phyloP scores from a whole-genome alignment of 1,284 basidiomycete species.

The Wolfiporia cocos region DNA sequence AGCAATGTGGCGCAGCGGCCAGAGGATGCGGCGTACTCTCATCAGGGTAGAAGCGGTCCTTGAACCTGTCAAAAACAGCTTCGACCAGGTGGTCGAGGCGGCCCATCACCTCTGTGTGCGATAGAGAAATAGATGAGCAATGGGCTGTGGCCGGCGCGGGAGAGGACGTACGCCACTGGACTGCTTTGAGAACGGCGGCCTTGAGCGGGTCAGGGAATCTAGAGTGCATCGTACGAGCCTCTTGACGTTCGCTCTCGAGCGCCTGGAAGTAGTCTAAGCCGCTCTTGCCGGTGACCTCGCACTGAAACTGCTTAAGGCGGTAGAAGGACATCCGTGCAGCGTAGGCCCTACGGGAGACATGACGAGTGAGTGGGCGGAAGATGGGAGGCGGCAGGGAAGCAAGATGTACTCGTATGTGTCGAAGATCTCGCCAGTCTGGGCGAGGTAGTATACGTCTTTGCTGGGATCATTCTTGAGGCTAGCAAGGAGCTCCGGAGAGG shows the following conservation, averaged over 20 bases:
- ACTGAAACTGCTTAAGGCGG: slow-evolving; percentile 88
- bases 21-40: slow-evolving; percentile 63
- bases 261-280: slow-evolving; percentile 94
- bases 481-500: slow-evolving; percentile 61
- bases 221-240: slow-evolving; percentile 83
- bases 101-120: slow-evolving; percentile 80
- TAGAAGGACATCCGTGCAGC: slow-evolving; percentile 91
- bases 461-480: slow-evolving; percentile 55
- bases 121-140: slow-evolving; percentile 12
- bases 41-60: slow-evolving; percentile 87
- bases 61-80: slow-evolving; percentile 91
- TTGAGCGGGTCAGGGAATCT: slow-evolving; percentile 93
- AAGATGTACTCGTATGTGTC: slow-evolving; percentile 83
- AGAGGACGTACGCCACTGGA: slow-evolving; percentile 87
- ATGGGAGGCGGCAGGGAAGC: slow-evolving; percentile 19
- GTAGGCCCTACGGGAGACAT: slow-evolving; percentile 61
- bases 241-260: slow-evolving; percentile 83
- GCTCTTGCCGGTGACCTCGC: slow-evolving; percentile 92
- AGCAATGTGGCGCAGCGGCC: not conserved
- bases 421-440: slow-evolving; percentile 93
- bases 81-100: slow-evolving; percentile 94
- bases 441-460: slow-evolving; percentile 83
- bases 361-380: slow-evolving; percentile 12
- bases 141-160: slow-evolving; percentile 5
- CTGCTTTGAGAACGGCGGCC: slow-evolving; percentile 82